A percentile compares a stretch with the other conserved stretches of the same genome.
Conservation (phyloP, 495 filamentous ascomycete species). For the Xylaria nigripes region DNA sequence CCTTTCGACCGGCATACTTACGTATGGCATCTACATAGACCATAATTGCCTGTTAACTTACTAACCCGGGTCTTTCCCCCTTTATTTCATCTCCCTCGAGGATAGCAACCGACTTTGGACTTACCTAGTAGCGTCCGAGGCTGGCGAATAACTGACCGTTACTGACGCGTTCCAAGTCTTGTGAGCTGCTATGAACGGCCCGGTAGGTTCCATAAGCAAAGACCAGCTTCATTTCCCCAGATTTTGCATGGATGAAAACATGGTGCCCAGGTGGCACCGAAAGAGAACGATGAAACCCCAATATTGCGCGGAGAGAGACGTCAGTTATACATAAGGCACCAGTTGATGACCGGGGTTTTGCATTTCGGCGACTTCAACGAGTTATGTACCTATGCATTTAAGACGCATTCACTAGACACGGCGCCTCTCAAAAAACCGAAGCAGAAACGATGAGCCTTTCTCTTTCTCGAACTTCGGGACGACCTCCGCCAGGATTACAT, state of each 20-base stretch:
- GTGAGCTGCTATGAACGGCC: not conserved
- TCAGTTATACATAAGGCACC: not conserved
- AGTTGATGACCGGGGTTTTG: not conserved
- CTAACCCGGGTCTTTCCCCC: too few species aligned
- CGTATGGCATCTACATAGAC: too few species aligned
- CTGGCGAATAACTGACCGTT: not conserved
- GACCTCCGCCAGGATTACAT: constrained; percentile 7
- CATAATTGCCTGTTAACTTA: too few species aligned
- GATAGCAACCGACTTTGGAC: not conserved
- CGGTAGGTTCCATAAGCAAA: not conserved
- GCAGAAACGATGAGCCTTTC: too few species aligned
- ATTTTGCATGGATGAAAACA: constrained; percentile 6
- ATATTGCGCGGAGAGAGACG: not conserved
- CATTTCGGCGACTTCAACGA: not conserved
- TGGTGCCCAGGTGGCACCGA: constrained; percentile 1
- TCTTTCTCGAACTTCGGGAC: constrained; percentile 13
- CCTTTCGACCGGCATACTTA: too few species aligned
- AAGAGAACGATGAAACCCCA: not conserved
- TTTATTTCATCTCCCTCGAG: not conserved
- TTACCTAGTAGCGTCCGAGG: not conserved
- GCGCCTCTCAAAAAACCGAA: too few species aligned
- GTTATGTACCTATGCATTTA: too few species aligned
- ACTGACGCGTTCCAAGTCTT: not conserved
- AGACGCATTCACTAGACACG: too few species aligned
- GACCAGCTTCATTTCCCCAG: constrained; percentile 9